Base-by-base conservation (phyloP, 192 early-diverging fungal species). In the Umbelopsis sp. region DNA sequence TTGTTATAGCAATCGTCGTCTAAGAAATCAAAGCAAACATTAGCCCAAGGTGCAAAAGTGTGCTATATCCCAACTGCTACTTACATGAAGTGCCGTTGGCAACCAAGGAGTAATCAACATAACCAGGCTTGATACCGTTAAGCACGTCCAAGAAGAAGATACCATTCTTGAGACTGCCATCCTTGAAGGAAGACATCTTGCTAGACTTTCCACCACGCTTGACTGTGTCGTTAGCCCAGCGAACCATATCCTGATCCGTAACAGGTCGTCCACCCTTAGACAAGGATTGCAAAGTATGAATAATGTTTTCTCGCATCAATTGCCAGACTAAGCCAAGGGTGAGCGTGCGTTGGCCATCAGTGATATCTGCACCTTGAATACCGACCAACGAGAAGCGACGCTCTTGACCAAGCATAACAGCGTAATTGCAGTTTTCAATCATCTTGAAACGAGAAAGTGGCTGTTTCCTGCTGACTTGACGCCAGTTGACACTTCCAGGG, bases 341-440 rank as follows among this genome's bases (percentile, higher is more conserved):
- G 43, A 99, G 82, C 17, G 90, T 97, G 31, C 92, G 94, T 62
- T 84, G 86, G 50, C 95, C 97, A 67, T 98, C 97, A 22, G 90
- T 90, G 73, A 99, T 93, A 83, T 99, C 97, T 9, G 91, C 89
- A 32, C 97, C 97, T 78, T 96, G 94, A 77, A 99, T 97, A 66
- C 93, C 94, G 32, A 99, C 96, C 29, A 99, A 88, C 12, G 96
- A 92, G 79, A 97, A 98, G 65, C 87, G 86, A 47, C 93, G 81
- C 44, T 81, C 83, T 82, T 97, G 96, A 67, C 96, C 95, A 49
- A 98, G 79, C 44, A 90, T 86, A 14, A 98, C 90, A 14, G 90
- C 92, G 75, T 95, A 95, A 80, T 99, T 99, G 65, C 92, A 94
- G 81, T 99, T 99, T 85, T 99, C 98, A 20, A 99, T 92, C 79